phyloP scores from a whole-genome alignment of 2,329 filamentous ascomycete species.

The Colletotrichum spinosum region DNA sequence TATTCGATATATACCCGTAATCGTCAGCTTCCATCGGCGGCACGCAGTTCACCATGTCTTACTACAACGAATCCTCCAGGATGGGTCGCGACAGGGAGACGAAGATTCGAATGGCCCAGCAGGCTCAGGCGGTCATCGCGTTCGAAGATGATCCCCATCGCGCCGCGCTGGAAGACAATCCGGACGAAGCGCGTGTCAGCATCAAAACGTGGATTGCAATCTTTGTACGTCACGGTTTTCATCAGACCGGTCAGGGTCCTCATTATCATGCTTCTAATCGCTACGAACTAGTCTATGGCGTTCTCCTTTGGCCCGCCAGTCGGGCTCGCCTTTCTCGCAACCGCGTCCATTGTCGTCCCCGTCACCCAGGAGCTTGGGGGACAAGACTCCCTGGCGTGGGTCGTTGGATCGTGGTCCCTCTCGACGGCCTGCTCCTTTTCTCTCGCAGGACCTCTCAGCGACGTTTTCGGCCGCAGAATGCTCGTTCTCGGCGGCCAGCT shows the following conservation, averaged over 20 bases:
- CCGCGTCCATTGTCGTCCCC: constrained; percentile 34
- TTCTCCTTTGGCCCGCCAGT: constrained; percentile 32
- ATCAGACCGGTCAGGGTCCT: no score
- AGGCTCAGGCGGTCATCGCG: constrained; percentile 31
- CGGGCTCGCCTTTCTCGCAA: constrained; percentile 29
- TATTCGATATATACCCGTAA: neutral
- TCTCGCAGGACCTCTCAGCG: constrained; percentile 33
- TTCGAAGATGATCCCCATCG: constrained; percentile 38
- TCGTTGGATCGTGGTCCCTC: constrained; percentile 35
- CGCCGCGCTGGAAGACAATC: constrained; percentile 36
- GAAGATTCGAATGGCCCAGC: constrained; percentile 43
- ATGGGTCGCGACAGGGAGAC: constrained; percentile 27
- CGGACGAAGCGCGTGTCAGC: constrained; percentile 26
- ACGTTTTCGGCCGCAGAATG: constrained; percentile 31
- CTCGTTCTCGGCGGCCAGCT: constrained; percentile 33
- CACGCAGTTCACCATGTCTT: constrained; percentile 3
- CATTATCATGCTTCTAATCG: neutral
- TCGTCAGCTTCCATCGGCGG: neutral
- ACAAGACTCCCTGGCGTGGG: constrained; percentile 28
- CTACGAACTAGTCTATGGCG: constrained; percentile 23
- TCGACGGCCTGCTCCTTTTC: constrained; percentile 37
- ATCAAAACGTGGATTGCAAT: constrained; percentile 36
- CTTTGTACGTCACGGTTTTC: constrained; percentile 1
- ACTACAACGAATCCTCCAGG: constrained; percentile 21
- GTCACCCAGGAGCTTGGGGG: constrained; percentile 30